These are phyloP conservation scores for Licmophora abbreviata DNA, from an alignment of 108 stramenopile species.

Conservation along the genomic window DNA sequence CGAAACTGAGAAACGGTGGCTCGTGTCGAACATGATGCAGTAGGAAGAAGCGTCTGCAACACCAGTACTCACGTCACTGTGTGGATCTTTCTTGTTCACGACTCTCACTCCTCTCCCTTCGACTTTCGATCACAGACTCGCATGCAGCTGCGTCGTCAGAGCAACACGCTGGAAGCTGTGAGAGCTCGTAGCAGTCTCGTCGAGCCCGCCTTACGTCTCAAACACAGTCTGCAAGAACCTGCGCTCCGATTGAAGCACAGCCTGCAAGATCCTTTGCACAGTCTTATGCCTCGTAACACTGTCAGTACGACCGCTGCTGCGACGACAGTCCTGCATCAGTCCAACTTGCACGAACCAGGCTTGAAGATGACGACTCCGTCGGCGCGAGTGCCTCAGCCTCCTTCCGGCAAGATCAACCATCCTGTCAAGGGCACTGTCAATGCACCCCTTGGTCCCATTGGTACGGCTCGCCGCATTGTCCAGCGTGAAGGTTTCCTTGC, in stretches of 20 bases:
- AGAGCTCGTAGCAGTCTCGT: slow-evolving; percentile 26
- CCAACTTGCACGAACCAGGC: slow-evolving; percentile 2
- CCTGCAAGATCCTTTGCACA: slow-evolving; percentile 4
- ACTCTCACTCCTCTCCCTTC: not conserved
- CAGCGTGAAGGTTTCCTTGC: slow-evolving; percentile 87
- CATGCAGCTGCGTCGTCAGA: slow-evolving; percentile 84
- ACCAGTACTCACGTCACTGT: no score
- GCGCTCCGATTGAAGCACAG: slow-evolving; percentile 11
- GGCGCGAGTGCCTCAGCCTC: not conserved
- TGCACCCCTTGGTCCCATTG: slow-evolving; percentile 64
- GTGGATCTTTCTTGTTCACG: not conserved
- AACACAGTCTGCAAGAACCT: slow-evolving; percentile 26
- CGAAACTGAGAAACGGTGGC: not conserved
- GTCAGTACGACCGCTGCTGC: not conserved
- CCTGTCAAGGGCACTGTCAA: slow-evolving; percentile 13
- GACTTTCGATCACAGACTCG: no score
- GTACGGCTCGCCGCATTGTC: slow-evolving; percentile 80
- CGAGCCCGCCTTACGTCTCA: slow-evolving; percentile 41
- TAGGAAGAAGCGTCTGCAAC: no score
- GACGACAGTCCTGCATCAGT: not conserved
- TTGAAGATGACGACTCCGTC: not conserved
- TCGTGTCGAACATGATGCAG: no score
- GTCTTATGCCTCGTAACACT: not conserved
- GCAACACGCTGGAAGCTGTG: slow-evolving; percentile 24
- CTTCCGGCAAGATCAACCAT: slow-evolving; percentile 8